Evolutionary conservation across 805 yeast genomes (phyloP), one percentile per base, ranked within the genome.

Genomic region (Lachancea cidri): DNA sequence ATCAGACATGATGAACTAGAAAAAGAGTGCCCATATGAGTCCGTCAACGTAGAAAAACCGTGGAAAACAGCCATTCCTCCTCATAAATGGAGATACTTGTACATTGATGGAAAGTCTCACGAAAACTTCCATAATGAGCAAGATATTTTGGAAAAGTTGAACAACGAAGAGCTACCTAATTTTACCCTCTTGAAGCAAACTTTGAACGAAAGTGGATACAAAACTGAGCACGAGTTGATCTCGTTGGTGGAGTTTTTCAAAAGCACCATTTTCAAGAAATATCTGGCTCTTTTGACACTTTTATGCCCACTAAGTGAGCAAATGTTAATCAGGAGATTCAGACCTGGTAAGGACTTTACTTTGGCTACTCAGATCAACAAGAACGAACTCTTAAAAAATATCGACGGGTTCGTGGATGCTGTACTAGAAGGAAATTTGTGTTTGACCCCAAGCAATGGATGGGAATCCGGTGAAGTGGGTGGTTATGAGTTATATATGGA

Each of bases 11-110:
- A 67, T 4, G 96, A 86, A 55, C 68, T 87, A 14, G 77, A 83
- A 35, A 71, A 70, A 38, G 63, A 67, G 22, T 75, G 79, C 56
- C 95, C 96, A 4, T 64, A 65, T 27, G 62, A 55, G 1, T 71
- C 81, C 11, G 52, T 60, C 1, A 84, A 84, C 19, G 76, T 85
- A 1, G 39, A 57, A 7, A 68, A 61, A 36, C 96, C 96, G 5
- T 93, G 98, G 98, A 81, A 83, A 47, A 71, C 88, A 31, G 93
- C 97, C 1, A 76, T 83, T 36, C 98, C 98, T 6, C 93, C 97
- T 6, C 98, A 91, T 57, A 87, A 93, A 59, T 89, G 88, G 66
- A 69, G 96, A 47, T 93, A 73, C 57, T 61, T 87, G 69, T 91
- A 87, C 58, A 71, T 89, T 24, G 95, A 86, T 57, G 91, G 91